Base-by-base conservation (phyloP, 2,329 filamentous ascomycete genomes). In the Colletotrichum aenigma region DNA sequence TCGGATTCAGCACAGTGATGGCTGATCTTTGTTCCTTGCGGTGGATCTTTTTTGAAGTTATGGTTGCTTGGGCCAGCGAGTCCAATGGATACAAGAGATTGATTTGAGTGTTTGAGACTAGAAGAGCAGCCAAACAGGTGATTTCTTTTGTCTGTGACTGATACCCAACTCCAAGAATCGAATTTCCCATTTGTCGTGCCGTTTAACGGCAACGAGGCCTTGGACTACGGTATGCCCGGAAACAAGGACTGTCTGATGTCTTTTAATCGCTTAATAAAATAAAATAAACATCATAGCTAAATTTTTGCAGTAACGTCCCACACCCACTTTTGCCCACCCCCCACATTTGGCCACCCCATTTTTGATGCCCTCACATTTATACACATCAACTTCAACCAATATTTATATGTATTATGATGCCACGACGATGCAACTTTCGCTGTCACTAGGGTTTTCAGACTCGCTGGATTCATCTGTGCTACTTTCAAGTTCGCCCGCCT, bases 171-270 rank as follows among this genome's bases (percentile, higher is more conserved):
- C n/a, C 43, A 52, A 52, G n/a, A 21, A 52, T 7, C n/a, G 6
- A 21, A 52, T 4, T 52, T 52, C 3, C 13, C n/a, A 13, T 52
- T 52, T 52, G 10, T 21, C 0, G 4, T 13, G 43, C 10, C 10
- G n/a, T 0, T 7, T 0, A 21, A 21, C 6, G 43, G n/a, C n/a
- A 52, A n/a, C 12, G 12, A 21, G 10, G 0, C 10, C 21, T 13
- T 7, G n/a, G 43, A 52, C 18, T 52, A 21, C n/a, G 2, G n/a
- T 21, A 21, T 21, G 10, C n/a, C 10, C 6, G n/a, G 13, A 12
- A 52, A 6, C 43, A 21, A 3, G 10, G 43, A 7, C 4, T 1
- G 12, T 3, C 16, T 12, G 10, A 52, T 7, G 2, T 52, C 1
- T 43, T 21, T 6, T 48, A 21, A 48, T 48, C 43, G 10, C 6